These are phyloP conservation scores for Leccinum colubrinum DNA, from an alignment of 1,284 basidiomycete species.

Conservation along the genomic window DNA sequence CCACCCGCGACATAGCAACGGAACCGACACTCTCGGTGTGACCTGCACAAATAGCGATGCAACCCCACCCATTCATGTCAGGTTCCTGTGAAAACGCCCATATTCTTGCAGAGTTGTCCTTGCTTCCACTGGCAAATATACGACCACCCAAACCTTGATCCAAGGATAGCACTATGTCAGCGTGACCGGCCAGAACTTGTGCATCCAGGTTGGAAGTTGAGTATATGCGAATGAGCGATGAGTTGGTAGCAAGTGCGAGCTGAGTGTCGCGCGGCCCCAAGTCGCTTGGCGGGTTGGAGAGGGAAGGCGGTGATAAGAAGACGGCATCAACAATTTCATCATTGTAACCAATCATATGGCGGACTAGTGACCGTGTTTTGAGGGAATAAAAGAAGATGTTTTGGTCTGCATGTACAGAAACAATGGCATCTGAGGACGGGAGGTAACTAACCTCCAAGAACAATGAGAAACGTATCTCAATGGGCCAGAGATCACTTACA, in stretches of 20 bases:
- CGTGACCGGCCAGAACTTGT: constrained; percentile 83
- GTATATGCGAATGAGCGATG: constrained; percentile 89
- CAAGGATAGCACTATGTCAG: constrained; percentile 88
- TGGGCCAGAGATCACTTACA: constrained; percentile 49
- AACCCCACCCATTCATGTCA: constrained; percentile 53
- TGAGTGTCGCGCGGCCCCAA: constrained; percentile 55
- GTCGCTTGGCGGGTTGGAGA: constrained; percentile 7
- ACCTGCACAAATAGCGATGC: constrained; percentile 88
- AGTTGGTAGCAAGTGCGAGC: constrained; percentile 94
- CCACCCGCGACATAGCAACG: constrained; percentile 68
- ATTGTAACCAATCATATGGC: constrained; percentile 96
- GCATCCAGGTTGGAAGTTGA: constrained; percentile 72
- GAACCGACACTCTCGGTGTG: constrained; percentile 96
- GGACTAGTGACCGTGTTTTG: constrained; percentile 55
- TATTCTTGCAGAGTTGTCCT: constrained; percentile 86
- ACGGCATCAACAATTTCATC: constrained; percentile 94
- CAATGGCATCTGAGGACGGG: constrained; percentile 59
- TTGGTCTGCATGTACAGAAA: constrained; percentile 95
- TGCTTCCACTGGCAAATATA: constrained; percentile 88
- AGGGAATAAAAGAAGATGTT: constrained; percentile 91
- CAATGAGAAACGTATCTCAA: constrained; percentile 17
- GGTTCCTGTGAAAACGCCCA: constrained; percentile 61
- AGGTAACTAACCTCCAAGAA: constrained; percentile 56
- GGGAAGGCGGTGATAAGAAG: constrained; percentile 60
- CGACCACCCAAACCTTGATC: constrained; percentile 66